Conservation (phyloP, 139 green algal genomes). For the Monoraphidium neglectum region DNA sequence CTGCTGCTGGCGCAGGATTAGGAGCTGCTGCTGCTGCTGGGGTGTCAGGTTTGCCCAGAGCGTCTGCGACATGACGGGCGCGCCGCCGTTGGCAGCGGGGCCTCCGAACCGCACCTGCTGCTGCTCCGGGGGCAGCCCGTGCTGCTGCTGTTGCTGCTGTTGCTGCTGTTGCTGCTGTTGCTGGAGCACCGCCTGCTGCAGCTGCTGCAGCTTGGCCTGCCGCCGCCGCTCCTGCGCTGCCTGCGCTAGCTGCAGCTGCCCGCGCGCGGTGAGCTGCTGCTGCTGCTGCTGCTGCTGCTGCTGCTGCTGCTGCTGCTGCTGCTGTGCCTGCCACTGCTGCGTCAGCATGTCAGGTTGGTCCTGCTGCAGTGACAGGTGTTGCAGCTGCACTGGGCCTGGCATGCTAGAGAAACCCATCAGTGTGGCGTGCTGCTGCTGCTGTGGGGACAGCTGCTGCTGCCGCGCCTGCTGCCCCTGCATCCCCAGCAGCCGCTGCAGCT, state of each 20-base stretch:
- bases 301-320: constrained; percentile 22
- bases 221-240: neutral
- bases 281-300: constrained; percentile 8
- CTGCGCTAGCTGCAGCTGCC: neutral
- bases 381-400: too few species aligned
- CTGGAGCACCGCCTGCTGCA: neutral
- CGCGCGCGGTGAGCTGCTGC: neutral
- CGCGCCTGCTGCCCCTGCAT: too few species aligned
- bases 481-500: too few species aligned
- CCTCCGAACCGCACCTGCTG: neutral
- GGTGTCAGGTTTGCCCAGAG: neutral
- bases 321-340: too few species aligned
- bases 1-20: neutral
- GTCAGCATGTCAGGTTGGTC: too few species aligned
- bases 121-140: neutral
- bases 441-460: too few species aligned
- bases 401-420: too few species aligned
- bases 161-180: constrained; percentile 1
- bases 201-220: constrained; percentile 6
- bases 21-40: too few species aligned
- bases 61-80: neutral
- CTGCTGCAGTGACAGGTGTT: too few species aligned
- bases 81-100: neutral
- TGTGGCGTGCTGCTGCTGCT: too few species aligned
- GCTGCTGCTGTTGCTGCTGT: neutral